These are phyloP conservation scores for Leccinum truebloodii DNA, from an alignment of 768 basidiomycete species.

Conservation along the genomic window DNA sequence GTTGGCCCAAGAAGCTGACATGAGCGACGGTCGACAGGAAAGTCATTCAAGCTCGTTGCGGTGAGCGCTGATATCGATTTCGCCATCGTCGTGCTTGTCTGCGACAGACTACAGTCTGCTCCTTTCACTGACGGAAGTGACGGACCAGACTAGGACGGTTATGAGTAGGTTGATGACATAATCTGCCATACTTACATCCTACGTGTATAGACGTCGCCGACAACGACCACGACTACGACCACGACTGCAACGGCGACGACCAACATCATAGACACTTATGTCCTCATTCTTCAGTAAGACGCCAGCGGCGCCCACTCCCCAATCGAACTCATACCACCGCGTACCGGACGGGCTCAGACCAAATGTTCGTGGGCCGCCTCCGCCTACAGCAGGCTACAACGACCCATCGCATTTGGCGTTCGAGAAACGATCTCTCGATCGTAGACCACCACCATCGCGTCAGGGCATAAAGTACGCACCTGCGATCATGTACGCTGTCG, in stretches of 20 bases:
- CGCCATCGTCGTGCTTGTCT: constrained; percentile 4
- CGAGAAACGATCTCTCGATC: constrained; percentile 49
- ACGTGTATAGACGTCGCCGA: too few species aligned
- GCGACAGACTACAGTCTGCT: background rate
- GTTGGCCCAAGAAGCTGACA: constrained; percentile 51
- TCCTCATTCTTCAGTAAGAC: constrained; percentile 47
- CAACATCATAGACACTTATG: constrained; percentile 13
- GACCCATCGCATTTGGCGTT: constrained; percentile 51
- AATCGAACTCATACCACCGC: constrained; percentile 44
- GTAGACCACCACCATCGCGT: constrained; percentile 40
- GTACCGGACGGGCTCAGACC: constrained; percentile 42
- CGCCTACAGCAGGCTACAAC: constrained; percentile 47
- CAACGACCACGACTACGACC: too few species aligned
- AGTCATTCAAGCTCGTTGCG: constrained; percentile 20
- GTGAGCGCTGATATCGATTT: constrained; percentile 12
- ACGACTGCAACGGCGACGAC: background rate
- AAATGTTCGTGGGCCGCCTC: constrained; percentile 36
- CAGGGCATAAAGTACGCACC: constrained; percentile 28
- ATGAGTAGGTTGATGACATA: background rate
- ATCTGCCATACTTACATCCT: background rate
- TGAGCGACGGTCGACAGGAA: constrained; percentile 43
- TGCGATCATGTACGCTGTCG: background rate
- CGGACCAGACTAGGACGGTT: background rate
- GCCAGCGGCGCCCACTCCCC: constrained; percentile 32
- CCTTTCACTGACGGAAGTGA: background rate